Evolutionary conservation across 768 basidiomycete species (phyloP).

Genomic region (Sporobolomyces pararoseus): DNA sequence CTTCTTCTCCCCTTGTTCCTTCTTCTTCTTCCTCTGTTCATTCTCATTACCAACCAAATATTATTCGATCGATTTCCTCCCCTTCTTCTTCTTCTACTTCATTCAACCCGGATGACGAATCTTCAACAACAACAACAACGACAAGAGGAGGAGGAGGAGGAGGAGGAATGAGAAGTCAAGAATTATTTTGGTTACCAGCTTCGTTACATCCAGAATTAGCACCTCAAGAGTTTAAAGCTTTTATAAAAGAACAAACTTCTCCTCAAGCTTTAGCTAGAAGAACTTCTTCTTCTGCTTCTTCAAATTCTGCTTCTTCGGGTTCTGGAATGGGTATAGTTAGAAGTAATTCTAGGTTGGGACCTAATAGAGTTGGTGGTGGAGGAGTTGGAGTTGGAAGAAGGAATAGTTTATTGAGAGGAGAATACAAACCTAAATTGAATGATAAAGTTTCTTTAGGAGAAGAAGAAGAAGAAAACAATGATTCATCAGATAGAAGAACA

Average conservation of each 20-base stretch:
- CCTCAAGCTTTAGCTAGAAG: slow-evolving; percentile 47
- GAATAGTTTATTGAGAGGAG: slow-evolving; percentile 83
- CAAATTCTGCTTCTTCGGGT: too few relatives aligned
- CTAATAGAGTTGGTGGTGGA: slow-evolving; percentile 39
- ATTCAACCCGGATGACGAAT: background rate
- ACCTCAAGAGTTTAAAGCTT: slow-evolving; percentile 88
- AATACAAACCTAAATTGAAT: slow-evolving; percentile 76
- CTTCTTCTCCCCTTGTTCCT: slow-evolving; percentile 2
- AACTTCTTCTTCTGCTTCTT: slow-evolving; percentile 24
- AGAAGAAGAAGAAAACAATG: too few relatives aligned
- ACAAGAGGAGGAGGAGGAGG: too few relatives aligned
- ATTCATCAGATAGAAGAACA: too few relatives aligned
- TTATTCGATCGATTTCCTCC: background rate
- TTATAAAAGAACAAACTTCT: slow-evolving; percentile 84
- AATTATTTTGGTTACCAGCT: slow-evolving; percentile 98
- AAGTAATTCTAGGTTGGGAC: background rate
- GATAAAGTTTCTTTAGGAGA: slow-evolving; percentile 70
- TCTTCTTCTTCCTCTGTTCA: background rate
- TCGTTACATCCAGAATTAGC: slow-evolving; percentile 95
- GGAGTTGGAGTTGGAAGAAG: slow-evolving; percentile 60
- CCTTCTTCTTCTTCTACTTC: background rate
- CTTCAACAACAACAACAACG: slow-evolving; percentile 50
- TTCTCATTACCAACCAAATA: background rate
- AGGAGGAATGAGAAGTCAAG: too few relatives aligned
- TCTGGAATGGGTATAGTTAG: background rate